Evolutionary conservation across 768 basidiomycete genomes (phyloP).

Genomic region (Botryobasidium botryosum): DNA sequence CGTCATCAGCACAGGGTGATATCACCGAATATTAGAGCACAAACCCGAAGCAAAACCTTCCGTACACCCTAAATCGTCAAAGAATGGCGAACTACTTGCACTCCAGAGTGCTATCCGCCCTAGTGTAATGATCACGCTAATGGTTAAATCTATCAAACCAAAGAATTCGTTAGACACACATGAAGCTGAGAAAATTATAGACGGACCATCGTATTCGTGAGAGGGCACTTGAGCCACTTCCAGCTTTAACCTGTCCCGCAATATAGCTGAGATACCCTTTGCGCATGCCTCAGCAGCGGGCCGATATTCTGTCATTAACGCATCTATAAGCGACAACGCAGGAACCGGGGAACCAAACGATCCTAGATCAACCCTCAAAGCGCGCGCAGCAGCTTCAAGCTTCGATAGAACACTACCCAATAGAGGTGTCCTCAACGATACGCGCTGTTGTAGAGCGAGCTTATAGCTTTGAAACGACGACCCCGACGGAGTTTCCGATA

Average conservation of each 20-base stretch:
- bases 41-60: background rate
- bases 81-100: constrained; percentile 8
- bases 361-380: constrained; percentile 43
- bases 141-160: background rate
- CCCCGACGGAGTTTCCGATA: constrained; percentile 22
- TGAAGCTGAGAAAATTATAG: constrained; percentile 18
- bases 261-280: constrained; percentile 13
- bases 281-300: constrained; percentile 36
- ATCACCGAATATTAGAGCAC: constrained; percentile 1
- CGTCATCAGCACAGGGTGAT: too few relatives aligned
- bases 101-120: constrained; percentile 32
- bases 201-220: constrained; percentile 1
- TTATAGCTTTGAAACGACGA: constrained; percentile 46
- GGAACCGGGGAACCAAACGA: constrained; percentile 7
- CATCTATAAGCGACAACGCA: constrained; percentile 21
- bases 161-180: constrained; percentile 15
- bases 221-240: background rate
- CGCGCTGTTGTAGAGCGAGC: constrained; percentile 38
- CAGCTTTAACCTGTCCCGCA: constrained; percentile 21
- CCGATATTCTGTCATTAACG: constrained; percentile 29
- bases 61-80: constrained; percentile 3
- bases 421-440: constrained; percentile 45
- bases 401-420: constrained; percentile 39
- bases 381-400: constrained; percentile 42
- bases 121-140: constrained; percentile 28